Evolutionary conservation across 306 rosid species (phyloP), one percentile per base, ranked within the genome.

Genomic region (Trifolium repens): DNA sequence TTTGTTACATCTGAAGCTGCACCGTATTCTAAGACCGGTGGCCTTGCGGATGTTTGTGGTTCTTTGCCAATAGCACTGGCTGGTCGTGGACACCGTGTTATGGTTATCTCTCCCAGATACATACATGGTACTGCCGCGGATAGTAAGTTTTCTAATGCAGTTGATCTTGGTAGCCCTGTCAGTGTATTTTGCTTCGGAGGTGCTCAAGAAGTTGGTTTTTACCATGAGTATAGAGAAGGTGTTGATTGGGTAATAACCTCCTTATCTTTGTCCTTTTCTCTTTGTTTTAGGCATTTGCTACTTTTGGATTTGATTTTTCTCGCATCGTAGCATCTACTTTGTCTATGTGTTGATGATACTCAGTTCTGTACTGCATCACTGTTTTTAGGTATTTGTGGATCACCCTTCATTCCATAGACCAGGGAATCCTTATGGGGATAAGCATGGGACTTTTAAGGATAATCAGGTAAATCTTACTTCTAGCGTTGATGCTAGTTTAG

Each of bases 11-110:
- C 98, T 8, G 98, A 93, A 82, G 96, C 93, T 67, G 87, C 93
- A 5, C 98, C 98, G 8, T 93, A 89, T 86, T 93, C 96, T 1
- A 93, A 93, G 85, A 90, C 98, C 0, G 98, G 96, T 59, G 98
- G 98, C 14, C 85, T 93, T 64, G 98, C 87, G 42, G 98, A 93
- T 93, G 98, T 93, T 67, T 93, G 96, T 84, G 98, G 98, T 57
- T 90, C 98, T 73, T 81, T 93, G 86, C 96, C 98, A 13, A 77
- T 87, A 66, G 93, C 93, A 32, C 82, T 93, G 13, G 98, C 93
- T 9, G 80, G 77, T 49, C 91, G 94, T 0, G 98, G 96, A 19
- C 98, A 93, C 74, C 92, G 94, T 53, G 98, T 90, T 26, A 93
- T 93, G 98, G 98, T 93, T 75, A 77, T 93, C 74, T 89, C 94